Percentiles rank a stretch among this genome's conserved stretches.
Conservation (phyloP, 164 flowering plant genomes). For the Paratinospora sagittata region DNA sequence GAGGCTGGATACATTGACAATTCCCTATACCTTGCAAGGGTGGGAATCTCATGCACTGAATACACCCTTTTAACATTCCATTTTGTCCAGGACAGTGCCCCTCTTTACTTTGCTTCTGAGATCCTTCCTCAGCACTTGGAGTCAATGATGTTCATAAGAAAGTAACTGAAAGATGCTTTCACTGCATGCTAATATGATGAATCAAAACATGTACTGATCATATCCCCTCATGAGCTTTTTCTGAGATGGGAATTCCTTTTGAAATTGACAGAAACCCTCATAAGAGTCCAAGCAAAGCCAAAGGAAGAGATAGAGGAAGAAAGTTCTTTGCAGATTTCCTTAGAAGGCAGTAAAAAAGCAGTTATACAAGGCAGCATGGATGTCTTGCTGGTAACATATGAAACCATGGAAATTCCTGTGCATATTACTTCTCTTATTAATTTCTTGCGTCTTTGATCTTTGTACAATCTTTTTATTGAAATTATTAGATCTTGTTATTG, state of each 20-base stretch:
- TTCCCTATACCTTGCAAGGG: too few species aligned
- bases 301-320: conserved; percentile 45
- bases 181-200: neutral
- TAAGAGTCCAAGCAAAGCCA: conserved; percentile 33
- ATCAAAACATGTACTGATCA: neutral
- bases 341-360: conserved; percentile 74
- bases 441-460: neutral
- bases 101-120: too few species aligned
- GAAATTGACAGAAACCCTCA: conserved; percentile 52
- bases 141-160: neutral
- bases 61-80: too few species aligned
- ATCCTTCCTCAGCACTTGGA: too few species aligned
- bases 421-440: too few species aligned
- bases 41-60: too few species aligned
- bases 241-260: conserved; percentile 18
- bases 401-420: neutral
- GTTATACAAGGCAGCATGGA: conserved; percentile 90
- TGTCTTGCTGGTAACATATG: conserved; percentile 55
- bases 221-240: neutral
- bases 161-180: neutral
- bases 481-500: neutral
- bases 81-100: too few species aligned
- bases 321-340: conserved; percentile 43
- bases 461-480: neutral
- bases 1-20: too few species aligned